These are phyloP conservation scores for Fusarium nodosum DNA, from an alignment of 2,329 filamentous ascomycete genomes.

Conservation along the genomic window DNA sequence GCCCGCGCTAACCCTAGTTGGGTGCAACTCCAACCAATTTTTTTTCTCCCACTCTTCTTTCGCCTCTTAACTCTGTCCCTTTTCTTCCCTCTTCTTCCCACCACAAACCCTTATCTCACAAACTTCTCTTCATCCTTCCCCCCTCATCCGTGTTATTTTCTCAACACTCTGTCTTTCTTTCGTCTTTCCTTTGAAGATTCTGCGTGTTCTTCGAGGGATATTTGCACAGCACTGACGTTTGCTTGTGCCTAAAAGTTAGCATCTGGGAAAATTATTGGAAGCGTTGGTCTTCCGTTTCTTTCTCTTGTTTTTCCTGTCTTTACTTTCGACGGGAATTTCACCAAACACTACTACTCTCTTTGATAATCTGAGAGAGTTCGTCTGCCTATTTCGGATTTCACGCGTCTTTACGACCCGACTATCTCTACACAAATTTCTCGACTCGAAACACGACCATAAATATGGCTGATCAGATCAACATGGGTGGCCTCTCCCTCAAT, in stretches of 20 bases:
- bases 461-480: constrained; percentile 89
- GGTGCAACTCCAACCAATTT: constrained; percentile 53
- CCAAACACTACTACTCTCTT: constrained; percentile 44
- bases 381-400: constrained; percentile 39
- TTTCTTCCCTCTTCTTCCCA: constrained; percentile 54
- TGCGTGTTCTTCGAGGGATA: constrained; percentile 60
- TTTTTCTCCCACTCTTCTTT: constrained; percentile 55
- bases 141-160: constrained; percentile 50
- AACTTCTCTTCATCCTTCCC: constrained; percentile 51
- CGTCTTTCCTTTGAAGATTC: constrained; percentile 64
- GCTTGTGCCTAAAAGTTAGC: constrained; percentile 52
- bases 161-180: constrained; percentile 57
- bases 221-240: constrained; percentile 52
- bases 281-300: constrained; percentile 54
- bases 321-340: constrained; percentile 50
- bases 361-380: constrained; percentile 49
- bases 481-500: constrained; percentile 78
- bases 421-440: constrained; percentile 39
- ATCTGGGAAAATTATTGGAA: constrained; percentile 53
- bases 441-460: constrained; percentile 56
- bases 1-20: constrained; percentile 52
- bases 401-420: constrained; percentile 42
- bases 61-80: constrained; percentile 51
- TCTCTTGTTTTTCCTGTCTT: constrained; percentile 52
- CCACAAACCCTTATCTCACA: constrained; percentile 53